phyloP scores from a whole-genome alignment of 495 filamentous ascomycete genomes.

The Hypoxylon trugodes region DNA sequence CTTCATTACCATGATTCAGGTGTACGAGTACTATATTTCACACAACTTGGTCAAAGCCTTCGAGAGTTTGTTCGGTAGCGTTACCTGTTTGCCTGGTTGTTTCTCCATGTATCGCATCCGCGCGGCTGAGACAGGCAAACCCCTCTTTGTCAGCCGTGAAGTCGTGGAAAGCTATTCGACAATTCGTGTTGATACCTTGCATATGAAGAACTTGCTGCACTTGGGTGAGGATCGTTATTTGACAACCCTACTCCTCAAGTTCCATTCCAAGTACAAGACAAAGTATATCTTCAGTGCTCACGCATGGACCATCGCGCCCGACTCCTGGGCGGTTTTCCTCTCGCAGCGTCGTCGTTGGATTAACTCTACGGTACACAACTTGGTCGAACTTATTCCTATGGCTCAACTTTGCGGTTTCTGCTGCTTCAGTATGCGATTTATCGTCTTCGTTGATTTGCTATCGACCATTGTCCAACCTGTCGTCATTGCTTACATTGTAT shows the following conservation, averaged over 20 bases:
- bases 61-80: slow-evolving; percentile 94
- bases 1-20: slow-evolving; percentile 97
- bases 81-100: slow-evolving; percentile 97
- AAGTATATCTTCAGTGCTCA: slow-evolving; percentile 94
- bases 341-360: slow-evolving; percentile 99
- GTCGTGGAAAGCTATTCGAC: slow-evolving; percentile 86
- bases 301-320: slow-evolving; percentile 95
- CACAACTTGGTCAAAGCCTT: slow-evolving; percentile 99
- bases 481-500: slow-evolving; percentile 88
- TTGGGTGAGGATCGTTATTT: slow-evolving; percentile 95
- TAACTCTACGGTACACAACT: slow-evolving; percentile 98
- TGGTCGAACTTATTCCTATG: slow-evolving; percentile 93
- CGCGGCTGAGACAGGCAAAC: slow-evolving; percentile 91
- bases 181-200: slow-evolving; percentile 95
- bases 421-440: slow-evolving; percentile 99
- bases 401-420: slow-evolving; percentile 98
- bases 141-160: slow-evolving; percentile 92
- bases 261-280: slow-evolving; percentile 93
- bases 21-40: slow-evolving; percentile 99
- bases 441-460: slow-evolving; percentile 94
- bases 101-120: slow-evolving; percentile 99
- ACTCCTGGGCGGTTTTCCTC: slow-evolving; percentile 91
- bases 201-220: slow-evolving; percentile 98
- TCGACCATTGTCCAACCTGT: slow-evolving; percentile 93
- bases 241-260: slow-evolving; percentile 92